Base-by-base conservation (phyloP, 495 filamentous ascomycete genomes). In the Poronia punctata region DNA sequence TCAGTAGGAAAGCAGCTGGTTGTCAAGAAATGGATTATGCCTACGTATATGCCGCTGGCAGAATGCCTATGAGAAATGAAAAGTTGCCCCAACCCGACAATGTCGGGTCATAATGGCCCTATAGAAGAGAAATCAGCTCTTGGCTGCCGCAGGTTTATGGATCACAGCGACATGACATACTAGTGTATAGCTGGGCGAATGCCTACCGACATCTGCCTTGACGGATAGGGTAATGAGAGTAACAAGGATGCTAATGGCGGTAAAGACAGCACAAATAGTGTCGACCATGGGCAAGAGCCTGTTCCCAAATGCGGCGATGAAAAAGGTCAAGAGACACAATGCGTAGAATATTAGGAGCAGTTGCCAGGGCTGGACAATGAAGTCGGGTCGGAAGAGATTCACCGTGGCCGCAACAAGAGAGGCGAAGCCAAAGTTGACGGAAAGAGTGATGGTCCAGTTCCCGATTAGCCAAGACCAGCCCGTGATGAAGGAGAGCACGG, bases 391-490 rank as follows among this genome's bases (percentile, higher is more conserved):
- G 28, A 66, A 70, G 18, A 79, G 54, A 2, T 70, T 68, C 17
- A 74, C 67, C 3, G 71, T 65, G 1, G 66, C 71, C 5, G 72
- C 68, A 16, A 78, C 72, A 15, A 78, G 57, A 5, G 64, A 68
- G 8, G 75, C 75, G 37, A 63, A 61, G 22, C 75, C 75, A 42
- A 78, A 79, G 18, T 70, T 70, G 43, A 79, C 77, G 32, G 75
- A 75, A 1, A 75, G 75, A 1, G 75, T 78, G 7, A 79, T 74
- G 1, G 75, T 74, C 43, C 77, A 69, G 49, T 74, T 70, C 6
- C 70, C 70, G 21, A 72, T 63, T 15, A 73, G 46, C 49, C 71
- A 72, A 28, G 69, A 70, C 73, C 72, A 77, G 10, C 75, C 75
- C 3, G 75, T 75, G 33, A 78, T 65, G 69, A 75, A 78, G 19